Evolutionary conservation across 2,329 filamentous ascomycete species (phyloP), one percentile per base, ranked within the genome.

Genomic region (Talaromyces funiculosus): DNA sequence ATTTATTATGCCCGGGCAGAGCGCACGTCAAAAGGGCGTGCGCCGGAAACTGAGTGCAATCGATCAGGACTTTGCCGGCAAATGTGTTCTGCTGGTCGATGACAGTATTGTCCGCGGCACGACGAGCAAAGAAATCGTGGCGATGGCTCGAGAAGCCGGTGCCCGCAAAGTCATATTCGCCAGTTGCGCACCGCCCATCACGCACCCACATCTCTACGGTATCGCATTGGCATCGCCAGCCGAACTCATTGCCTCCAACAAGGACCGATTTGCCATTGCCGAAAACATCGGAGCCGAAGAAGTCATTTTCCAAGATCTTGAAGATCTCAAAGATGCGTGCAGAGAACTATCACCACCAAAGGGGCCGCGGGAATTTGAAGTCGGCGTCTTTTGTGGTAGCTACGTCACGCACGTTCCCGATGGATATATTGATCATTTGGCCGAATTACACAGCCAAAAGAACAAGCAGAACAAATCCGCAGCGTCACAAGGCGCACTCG

Each of bases 91-190:
- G 10, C 79, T 97, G 0, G 90, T 97, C 1, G 93, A 97, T 67
- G 93, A 97, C 76, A 90, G 86, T 67, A 91, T 96, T 62, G 92
- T 96, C 4, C 85, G 92, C 38, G 92, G 92, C 54, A 95, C 90
- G 0, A 96, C 90, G 1, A 88, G 85, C 62, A 80, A 86, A 51
- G 89, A 92, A 72, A 92, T 92, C 64, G 87, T 92, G 31, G 82
- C 79, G 61, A 96, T 96, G 92, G 90, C 90, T 12, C 83, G 88
- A 55, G 92, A 96, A 77, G 87, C 89, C 10, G 90, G 89, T 22
- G 92, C 92, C 1, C 86, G 83, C 67, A 90, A 89, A 72, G 89
- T 96, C 56, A 88, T 92, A 68, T 90, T 97, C 68, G 88, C 88
- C 56, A 90, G 86, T 55, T 96, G 90, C 73, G 85, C 89, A 6